Conservation (phyloP, 2,329 filamentous ascomycete species). For the Coniosporium tulheliwenetii region DNA sequence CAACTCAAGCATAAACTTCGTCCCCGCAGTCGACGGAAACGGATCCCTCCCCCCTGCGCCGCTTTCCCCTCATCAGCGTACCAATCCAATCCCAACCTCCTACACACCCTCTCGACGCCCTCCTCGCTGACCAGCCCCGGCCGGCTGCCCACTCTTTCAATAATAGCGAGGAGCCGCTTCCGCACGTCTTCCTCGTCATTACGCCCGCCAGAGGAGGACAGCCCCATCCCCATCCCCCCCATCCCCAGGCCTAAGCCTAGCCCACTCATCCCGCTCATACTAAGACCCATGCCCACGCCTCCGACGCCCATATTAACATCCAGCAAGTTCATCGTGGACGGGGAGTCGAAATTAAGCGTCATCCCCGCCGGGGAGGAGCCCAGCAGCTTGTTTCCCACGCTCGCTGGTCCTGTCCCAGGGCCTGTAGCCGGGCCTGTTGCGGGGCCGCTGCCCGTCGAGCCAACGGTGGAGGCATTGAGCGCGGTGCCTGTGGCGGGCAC, state of each 20-base stretch:
- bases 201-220: constrained; percentile 15
- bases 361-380: constrained; percentile 13
- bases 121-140: constrained; percentile 60
- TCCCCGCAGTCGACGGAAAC: no score
- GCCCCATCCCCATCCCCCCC: constrained; percentile 16
- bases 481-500: no score
- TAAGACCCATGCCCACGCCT: constrained; percentile 25
- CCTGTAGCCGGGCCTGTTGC: constrained; percentile 19
- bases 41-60: no score
- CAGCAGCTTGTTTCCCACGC: constrained; percentile 2
- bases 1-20: no score
- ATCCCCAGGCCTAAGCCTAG: constrained; percentile 20
- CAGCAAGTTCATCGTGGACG: constrained; percentile 25
- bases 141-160: constrained; percentile 50
- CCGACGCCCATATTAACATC: constrained; percentile 9
- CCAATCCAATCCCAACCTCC: constrained; percentile 43
- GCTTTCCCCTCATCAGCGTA: no score
- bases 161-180: constrained; percentile 40
- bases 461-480: constrained; percentile 13
- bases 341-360: constrained; percentile 24
- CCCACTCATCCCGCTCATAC: constrained; percentile 16
- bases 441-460: constrained; percentile 11
- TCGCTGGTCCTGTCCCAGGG: constrained; percentile 9
- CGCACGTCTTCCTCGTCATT: constrained; percentile 37
- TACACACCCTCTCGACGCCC: constrained; percentile 55